These are phyloP conservation scores for Penicillium sp. DNA, from an alignment of 2,329 filamentous ascomycete species.

Conservation along the genomic window DNA sequence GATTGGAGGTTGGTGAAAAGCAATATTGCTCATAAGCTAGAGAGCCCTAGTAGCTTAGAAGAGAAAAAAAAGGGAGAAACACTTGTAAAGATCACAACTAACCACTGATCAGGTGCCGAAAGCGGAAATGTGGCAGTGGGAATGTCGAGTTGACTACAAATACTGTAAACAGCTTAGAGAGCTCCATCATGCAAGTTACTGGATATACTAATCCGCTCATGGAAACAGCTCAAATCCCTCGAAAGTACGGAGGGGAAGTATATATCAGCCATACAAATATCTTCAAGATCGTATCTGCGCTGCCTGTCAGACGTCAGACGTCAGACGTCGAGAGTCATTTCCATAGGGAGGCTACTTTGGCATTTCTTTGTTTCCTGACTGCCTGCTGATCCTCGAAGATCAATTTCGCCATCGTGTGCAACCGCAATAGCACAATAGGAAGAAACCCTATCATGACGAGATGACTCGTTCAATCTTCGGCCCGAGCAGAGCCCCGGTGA, in stretches of 20 bases:
- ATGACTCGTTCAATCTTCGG: neutral
- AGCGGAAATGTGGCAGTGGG: conserved; percentile 18
- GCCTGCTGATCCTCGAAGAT: neutral
- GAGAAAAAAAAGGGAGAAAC: neutral
- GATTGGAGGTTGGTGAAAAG: neutral
- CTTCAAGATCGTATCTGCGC: neutral
- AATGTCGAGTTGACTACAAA: conserved; percentile 16
- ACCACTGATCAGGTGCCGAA: conserved; percentile 11
- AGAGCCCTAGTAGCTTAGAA: neutral
- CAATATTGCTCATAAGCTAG: neutral
- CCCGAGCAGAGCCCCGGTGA: conserved; percentile 9
- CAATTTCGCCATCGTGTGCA: neutral
- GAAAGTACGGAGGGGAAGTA: neutral
- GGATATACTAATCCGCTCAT: conserved; percentile 1
- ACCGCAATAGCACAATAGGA: neutral
- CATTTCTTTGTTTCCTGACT: conserved; percentile 5
- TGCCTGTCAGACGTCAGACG: conserved; percentile 5
- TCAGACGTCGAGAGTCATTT: neutral
- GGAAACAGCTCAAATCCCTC: conserved; percentile 9
- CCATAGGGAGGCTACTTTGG: neutral
- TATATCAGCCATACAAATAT: neutral
- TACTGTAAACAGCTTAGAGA: neutral
- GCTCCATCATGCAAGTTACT: neutral
- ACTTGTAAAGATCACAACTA: neutral
- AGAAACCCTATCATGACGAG: neutral